phyloP scores from a whole-genome alignment of 1,284 basidiomycete genomes.

The Rhodofomes roseus region DNA sequence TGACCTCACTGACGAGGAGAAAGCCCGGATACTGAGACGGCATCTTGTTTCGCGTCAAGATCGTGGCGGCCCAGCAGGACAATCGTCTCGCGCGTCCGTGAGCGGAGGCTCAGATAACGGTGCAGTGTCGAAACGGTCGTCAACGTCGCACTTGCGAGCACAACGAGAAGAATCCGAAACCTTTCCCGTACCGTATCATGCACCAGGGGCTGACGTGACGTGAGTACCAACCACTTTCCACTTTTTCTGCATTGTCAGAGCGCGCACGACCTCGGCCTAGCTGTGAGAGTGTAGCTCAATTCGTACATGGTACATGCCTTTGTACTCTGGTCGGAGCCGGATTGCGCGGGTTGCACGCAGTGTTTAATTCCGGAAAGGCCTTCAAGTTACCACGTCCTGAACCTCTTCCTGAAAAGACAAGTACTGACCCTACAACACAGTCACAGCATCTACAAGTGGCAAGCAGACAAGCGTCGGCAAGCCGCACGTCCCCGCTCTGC shows the following conservation, averaged over 20 bases:
- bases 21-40: constrained; percentile 72
- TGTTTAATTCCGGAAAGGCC: no score
- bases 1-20: constrained; percentile 74
- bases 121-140: constrained; percentile 29
- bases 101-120: constrained; percentile 27
- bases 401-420: no score
- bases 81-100: constrained; percentile 20
- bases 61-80: constrained; percentile 30
- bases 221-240: constrained; percentile 41
- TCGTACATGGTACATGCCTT: no score
- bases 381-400: no score
- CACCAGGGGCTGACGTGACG: constrained; percentile 87
- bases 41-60: constrained; percentile 81
- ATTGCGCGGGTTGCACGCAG: no score
- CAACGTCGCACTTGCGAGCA: constrained; percentile 28
- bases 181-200: constrained; percentile 83
- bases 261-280: background rate
- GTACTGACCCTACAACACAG: constrained; percentile 34
- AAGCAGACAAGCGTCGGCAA: constrained; percentile 66
- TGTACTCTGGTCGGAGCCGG: no score
- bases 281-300: no score
- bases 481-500: constrained; percentile 59
- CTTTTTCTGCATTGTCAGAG: background rate
- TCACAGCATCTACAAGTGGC: constrained; percentile 95
- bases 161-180: constrained; percentile 53